Evolutionary conservation across 176 grass and related monocot species (phyloP).

Genomic region (Thalia dealbata): DNA sequence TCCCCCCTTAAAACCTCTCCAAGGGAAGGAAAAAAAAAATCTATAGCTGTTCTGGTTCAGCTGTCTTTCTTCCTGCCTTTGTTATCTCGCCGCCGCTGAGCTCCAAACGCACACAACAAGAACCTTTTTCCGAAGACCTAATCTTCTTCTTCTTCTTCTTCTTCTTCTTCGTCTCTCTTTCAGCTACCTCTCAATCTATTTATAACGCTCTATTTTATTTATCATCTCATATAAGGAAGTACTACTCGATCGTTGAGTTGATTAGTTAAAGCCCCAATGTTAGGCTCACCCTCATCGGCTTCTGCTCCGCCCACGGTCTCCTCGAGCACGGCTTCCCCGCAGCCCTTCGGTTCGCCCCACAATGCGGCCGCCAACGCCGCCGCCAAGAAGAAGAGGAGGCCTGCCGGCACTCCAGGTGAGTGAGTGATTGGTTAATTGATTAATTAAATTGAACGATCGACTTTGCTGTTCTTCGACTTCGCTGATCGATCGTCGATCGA

Average conservation of each 20-base stretch:
- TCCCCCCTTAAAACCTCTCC: background rate
- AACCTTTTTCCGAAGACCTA: conserved; percentile 2
- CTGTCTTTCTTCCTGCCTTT: conserved; percentile 27
- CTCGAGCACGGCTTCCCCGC: background rate
- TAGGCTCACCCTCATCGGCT: conserved; percentile 32
- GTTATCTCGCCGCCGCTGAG: conserved; percentile 7
- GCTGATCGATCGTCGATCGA: background rate
- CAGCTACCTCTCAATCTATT: background rate
- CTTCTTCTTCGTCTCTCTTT: background rate
- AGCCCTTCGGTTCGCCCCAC: conserved; percentile 27
- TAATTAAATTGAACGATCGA: no score
- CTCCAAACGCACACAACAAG: conserved; percentile 33
- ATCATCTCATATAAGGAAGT: background rate
- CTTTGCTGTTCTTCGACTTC: background rate
- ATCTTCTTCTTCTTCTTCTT: background rate
- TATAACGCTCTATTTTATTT: background rate
- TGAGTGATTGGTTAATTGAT: background rate
- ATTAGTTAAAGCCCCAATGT: conserved; percentile 13
- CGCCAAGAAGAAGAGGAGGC: conserved; percentile 64
- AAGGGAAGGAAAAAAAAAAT: background rate
- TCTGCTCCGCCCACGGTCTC: background rate
- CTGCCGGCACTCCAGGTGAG: conserved; percentile 76
- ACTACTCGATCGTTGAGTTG: background rate
- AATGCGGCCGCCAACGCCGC: conserved; percentile 5
- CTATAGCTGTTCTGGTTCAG: conserved; percentile 59